A percentile compares a stretch with the other conserved stretches of the same genome.
Conservation (phyloP, 805 yeast genomes). For the Candida silvicultrix region DNA sequence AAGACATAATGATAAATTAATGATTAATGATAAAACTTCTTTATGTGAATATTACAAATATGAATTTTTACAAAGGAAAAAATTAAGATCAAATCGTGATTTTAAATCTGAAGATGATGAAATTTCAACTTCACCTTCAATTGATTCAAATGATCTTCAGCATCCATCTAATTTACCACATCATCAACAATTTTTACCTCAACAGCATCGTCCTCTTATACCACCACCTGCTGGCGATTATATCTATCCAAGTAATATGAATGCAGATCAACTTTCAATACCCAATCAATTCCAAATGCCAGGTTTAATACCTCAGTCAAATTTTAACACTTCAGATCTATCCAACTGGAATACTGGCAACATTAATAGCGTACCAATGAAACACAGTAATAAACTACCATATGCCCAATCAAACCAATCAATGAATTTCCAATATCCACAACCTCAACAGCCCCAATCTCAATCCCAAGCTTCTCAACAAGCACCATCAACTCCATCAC, state of each 20-base stretch:
- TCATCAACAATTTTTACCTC: neutral
- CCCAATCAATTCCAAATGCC: neutral
- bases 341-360: neutral
- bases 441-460: constrained; percentile 1
- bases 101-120: constrained; percentile 9
- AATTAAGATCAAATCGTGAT: constrained; percentile 16
- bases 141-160: constrained; percentile 3
- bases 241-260: neutral
- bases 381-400: neutral
- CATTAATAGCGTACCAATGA: neutral
- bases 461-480: constrained; percentile 3
- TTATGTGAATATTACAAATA: constrained; percentile 22
- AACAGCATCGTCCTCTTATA: neutral
- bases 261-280: neutral
- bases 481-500: constrained; percentile 8
- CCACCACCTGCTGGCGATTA: neutral
- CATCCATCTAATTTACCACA: constrained; percentile 2
- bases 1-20: constrained; percentile 21
- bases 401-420: constrained; percentile 1
- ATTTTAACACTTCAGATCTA: neutral
- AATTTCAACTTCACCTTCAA: constrained; percentile 7
- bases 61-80: constrained; percentile 21
- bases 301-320: neutral
- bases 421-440: neutral
- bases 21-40: constrained; percentile 15